Evolutionary conservation across 129 eudicot genomes (phyloP).

Genomic region (Escallonia herrerae): DNA sequence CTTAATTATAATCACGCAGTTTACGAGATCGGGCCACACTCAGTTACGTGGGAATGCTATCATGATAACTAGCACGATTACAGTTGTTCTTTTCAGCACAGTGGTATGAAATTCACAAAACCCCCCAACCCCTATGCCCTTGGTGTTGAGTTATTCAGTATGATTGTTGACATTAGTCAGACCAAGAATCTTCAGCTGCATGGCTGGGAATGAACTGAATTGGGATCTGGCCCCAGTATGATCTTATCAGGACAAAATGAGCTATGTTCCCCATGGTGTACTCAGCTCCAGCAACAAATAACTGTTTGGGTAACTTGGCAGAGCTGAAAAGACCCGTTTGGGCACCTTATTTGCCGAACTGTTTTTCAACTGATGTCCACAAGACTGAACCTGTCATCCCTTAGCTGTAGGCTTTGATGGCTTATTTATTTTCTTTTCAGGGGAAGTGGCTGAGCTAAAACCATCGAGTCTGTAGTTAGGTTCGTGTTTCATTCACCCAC

Average conservation of each 20-base stretch:
- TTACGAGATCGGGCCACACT: slow-evolving; percentile 63
- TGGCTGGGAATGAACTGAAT: background rate
- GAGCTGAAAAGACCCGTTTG: no score
- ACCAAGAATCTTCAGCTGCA: no score
- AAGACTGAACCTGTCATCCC: no score
- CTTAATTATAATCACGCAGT: slow-evolving; percentile 41
- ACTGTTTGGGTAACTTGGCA: no score
- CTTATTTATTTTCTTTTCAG: no score
- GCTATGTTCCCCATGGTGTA: background rate
- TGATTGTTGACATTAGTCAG: no score
- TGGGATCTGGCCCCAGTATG: background rate
- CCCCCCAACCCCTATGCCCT: no score
- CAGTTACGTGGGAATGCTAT: slow-evolving; percentile 50
- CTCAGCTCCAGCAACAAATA: background rate
- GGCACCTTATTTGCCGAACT: no score
- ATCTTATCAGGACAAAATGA: background rate
- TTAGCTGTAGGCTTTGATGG: no score
- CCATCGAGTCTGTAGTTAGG: background rate
- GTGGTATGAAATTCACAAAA: slow-evolving; percentile 74
- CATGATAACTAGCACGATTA: slow-evolving; percentile 92
- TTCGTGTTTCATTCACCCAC: background rate
- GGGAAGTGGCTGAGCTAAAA: background rate
- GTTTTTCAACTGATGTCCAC: no score
- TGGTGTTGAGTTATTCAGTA: no score
- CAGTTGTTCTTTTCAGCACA: slow-evolving; percentile 89